Evolutionary conservation across 768 basidiomycete genomes (phyloP).

Genomic region (Pisolithus tinctorius): DNA sequence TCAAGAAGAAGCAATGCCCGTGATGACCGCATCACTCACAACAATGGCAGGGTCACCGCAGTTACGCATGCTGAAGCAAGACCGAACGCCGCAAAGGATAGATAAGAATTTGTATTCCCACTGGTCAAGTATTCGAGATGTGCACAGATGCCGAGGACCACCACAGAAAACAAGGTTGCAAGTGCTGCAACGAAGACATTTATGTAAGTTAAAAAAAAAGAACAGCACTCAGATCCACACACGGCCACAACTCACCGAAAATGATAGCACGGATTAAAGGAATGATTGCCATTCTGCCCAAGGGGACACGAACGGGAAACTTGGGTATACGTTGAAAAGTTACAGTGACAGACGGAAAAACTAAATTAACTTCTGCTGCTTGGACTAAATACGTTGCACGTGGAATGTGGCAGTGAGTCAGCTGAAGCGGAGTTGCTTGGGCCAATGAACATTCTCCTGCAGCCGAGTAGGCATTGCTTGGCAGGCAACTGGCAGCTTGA

Average conservation of each 20-base stretch:
- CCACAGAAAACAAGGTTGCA: conserved; percentile 10
- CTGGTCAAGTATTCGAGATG: conserved; percentile 9
- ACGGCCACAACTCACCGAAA: conserved; percentile 15
- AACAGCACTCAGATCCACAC: not conserved
- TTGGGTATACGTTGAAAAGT: not conserved
- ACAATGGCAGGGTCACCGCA: conserved; percentile 15
- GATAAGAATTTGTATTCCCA: not conserved
- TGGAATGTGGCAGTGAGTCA: not conserved
- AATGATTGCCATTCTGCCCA: conserved; percentile 17
- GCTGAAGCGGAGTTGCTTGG: too few species aligned
- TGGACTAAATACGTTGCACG: not conserved
- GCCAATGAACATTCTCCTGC: too few species aligned
- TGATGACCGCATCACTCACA: conserved; percentile 10
- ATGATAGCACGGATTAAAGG: conserved; percentile 15
- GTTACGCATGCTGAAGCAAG: conserved; percentile 11
- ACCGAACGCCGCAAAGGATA: conserved; percentile 14
- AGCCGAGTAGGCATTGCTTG: too few species aligned
- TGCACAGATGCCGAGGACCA: conserved; percentile 17
- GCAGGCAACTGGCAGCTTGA: too few species aligned
- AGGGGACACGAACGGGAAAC: not conserved
- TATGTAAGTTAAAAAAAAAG: too few species aligned
- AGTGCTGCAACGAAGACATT: conserved; percentile 7
- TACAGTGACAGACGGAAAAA: not conserved
- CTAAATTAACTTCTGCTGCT: not conserved
- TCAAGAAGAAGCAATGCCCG: not conserved